phyloP scores from a whole-genome alignment of 148 eudicot genomes.

The Amaranthus cruentus region DNA sequence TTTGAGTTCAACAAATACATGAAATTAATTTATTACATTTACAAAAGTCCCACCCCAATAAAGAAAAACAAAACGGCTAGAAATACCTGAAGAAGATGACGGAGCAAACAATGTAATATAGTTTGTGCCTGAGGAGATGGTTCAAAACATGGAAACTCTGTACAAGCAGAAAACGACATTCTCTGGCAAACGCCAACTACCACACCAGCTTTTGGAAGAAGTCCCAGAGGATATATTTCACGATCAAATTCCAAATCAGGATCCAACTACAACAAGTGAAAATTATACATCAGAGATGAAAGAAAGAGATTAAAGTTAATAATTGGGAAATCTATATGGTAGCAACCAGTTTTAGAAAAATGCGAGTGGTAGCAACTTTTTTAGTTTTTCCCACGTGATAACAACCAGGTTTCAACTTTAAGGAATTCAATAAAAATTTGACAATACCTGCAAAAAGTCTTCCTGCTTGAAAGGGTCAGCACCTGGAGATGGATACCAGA shows the following conservation, averaged over 20 bases:
- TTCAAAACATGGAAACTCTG: slow-evolving; percentile 98
- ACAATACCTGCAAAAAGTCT: slow-evolving; percentile 92
- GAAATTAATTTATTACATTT: background rate
- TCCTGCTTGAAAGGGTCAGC: slow-evolving; percentile 91
- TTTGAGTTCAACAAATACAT: background rate
- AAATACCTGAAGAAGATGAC: slow-evolving; percentile 95
- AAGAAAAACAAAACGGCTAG: background rate
- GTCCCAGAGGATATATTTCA: slow-evolving; percentile 95
- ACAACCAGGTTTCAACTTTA: background rate
- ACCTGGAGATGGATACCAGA: slow-evolving; percentile 98
- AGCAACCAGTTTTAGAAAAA: background rate
- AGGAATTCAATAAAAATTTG: slow-evolving; percentile 6
- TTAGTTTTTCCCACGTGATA: background rate
- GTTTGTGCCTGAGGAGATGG: slow-evolving; percentile 99
- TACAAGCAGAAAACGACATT: slow-evolving; percentile 94
- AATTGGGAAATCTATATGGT: background rate
- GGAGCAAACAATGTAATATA: slow-evolving; percentile 87
- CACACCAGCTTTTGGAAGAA: slow-evolving; percentile 96
- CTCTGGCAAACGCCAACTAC: slow-evolving; percentile 96
- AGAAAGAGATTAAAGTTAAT: background rate
- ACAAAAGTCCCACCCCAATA: background rate
- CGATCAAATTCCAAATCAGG: slow-evolving; percentile 98
- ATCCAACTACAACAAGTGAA: slow-evolving; percentile 59
- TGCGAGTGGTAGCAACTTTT: too few species aligned
- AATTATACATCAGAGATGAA: slow-evolving; percentile 2